Evolutionary conservation across 176 grass and related monocot species (phyloP).

Genomic region (Triticum aestivum): DNA sequence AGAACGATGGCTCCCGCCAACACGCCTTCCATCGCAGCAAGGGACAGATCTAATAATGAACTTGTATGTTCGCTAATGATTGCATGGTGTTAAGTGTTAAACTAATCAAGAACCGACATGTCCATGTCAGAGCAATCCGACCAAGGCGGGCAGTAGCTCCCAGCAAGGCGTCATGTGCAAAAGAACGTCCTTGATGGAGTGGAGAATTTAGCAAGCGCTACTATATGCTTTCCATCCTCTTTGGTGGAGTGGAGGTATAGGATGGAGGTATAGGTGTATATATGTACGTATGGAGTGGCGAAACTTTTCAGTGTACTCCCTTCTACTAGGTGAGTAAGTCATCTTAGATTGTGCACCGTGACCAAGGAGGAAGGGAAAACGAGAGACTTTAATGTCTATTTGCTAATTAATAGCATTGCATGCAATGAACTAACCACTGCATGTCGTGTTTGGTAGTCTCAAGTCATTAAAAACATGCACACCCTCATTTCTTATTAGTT

Average conservation of each 20-base stretch:
- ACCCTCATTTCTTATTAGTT: too few species aligned
- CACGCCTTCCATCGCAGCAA: too few species aligned
- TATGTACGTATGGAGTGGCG: neutral
- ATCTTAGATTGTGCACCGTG: too few species aligned
- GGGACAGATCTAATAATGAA: neutral
- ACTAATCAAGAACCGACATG: neutral
- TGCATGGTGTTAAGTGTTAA: neutral
- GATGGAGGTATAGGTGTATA: neutral
- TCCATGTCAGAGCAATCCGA: conserved; percentile 14
- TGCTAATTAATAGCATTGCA: too few species aligned
- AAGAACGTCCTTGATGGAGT: neutral
- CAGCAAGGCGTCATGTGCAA: conserved; percentile 9
- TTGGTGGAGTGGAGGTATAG: neutral
- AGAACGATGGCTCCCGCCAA: too few species aligned
- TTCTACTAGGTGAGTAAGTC: too few species aligned
- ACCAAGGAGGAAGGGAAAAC: too few species aligned
- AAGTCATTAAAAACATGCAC: too few species aligned
- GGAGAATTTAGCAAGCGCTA: conserved; percentile 5
- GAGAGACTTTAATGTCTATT: too few species aligned
- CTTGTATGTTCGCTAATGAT: conserved; percentile 31
- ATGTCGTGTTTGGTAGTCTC: too few species aligned
- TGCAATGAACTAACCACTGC: too few species aligned
- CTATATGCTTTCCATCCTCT: conserved; percentile 20
- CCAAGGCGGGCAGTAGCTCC: conserved; percentile 29
- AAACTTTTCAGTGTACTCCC: too few species aligned